Evolutionary conservation across 495 filamentous ascomycete species (phyloP).

Genomic region (Penicillium lividum): DNA sequence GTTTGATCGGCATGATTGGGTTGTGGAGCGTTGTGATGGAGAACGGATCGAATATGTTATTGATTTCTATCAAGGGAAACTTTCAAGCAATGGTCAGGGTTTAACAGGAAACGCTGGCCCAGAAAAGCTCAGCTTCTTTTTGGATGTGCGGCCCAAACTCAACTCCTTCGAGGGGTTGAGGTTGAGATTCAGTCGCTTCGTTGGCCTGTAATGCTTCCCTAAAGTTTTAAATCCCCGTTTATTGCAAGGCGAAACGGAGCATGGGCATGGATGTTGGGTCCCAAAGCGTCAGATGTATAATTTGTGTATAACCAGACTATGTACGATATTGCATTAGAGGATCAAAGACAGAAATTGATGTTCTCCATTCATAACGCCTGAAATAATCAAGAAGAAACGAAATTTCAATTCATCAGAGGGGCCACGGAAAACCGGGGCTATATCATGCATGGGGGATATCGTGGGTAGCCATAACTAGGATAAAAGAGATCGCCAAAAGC

Average conservation of each 20-base stretch:
- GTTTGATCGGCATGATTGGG: constrained; percentile 97
- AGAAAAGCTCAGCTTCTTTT: constrained; percentile 80
- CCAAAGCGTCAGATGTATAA: constrained; percentile 34
- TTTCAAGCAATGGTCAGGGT: constrained; percentile 29
- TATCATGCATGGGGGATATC: constrained; percentile 34
- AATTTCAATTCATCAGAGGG: constrained; percentile 19
- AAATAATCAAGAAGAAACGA: constrained; percentile 15
- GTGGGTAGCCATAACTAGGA: constrained; percentile 24
- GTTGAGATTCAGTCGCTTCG: constrained; percentile 68
- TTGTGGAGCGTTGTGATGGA: constrained; percentile 86
- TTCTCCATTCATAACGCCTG: constrained; percentile 28
- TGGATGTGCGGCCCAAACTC: constrained; percentile 94
- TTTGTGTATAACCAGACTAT: constrained; percentile 42
- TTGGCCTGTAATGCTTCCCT: constrained; percentile 50
- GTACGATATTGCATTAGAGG: constrained; percentile 38
- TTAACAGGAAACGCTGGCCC: constrained; percentile 49
- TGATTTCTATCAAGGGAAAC: constrained; percentile 90
- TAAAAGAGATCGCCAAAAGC: constrained; percentile 6
- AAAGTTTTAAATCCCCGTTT: background rate
- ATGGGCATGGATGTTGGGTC: constrained; percentile 21
- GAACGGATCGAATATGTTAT: constrained; percentile 90
- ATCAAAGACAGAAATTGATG: constrained; percentile 20
- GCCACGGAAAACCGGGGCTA: constrained; percentile 8
- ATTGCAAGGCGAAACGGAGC: constrained; percentile 36
- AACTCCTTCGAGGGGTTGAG: constrained; percentile 87